Evolutionary conservation across 805 yeast genomes (phyloP).

Genomic region (Suhomyces sp.): DNA sequence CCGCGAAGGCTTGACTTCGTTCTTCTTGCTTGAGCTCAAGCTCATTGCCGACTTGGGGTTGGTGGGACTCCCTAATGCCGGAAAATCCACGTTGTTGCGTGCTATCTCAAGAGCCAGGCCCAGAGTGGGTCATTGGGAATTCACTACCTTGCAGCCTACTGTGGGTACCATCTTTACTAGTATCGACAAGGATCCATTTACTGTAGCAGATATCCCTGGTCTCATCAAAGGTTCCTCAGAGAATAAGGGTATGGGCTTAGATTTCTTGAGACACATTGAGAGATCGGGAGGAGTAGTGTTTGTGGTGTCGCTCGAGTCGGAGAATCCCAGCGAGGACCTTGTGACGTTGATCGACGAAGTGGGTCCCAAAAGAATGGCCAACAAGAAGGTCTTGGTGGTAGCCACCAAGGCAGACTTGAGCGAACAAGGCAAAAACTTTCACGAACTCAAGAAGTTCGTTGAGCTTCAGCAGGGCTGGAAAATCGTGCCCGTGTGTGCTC

Average conservation of each 20-base stretch:
- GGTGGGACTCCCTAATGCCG: slow-evolving; percentile 96
- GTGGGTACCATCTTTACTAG: slow-evolving; percentile 80
- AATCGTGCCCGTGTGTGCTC: slow-evolving; percentile 82
- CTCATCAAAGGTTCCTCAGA: slow-evolving; percentile 83
- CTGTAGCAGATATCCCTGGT: slow-evolving; percentile 98
- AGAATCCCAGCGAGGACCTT: slow-evolving; percentile 66
- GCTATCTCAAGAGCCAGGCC: slow-evolving; percentile 90
- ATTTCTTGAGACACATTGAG: slow-evolving; percentile 88
- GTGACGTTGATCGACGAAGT: slow-evolving; percentile 64
- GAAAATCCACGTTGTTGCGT: slow-evolving; percentile 83
- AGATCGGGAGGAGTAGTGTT: slow-evolving; percentile 87
- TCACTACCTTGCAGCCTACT: slow-evolving; percentile 89
- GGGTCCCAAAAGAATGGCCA: slow-evolving; percentile 57
- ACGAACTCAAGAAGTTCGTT: slow-evolving; percentile 44
- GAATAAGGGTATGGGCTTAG: slow-evolving; percentile 90
- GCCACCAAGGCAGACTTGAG: slow-evolving; percentile 93
- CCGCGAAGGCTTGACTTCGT: slow-evolving; percentile 60
- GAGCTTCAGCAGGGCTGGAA: slow-evolving; percentile 51
- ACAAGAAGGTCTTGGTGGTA: slow-evolving; percentile 67
- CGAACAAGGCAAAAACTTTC: slow-evolving; percentile 48
- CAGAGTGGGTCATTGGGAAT: slow-evolving; percentile 93
- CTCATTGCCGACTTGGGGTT: slow-evolving; percentile 89
- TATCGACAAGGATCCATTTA: slow-evolving; percentile 65
- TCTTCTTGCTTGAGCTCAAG: slow-evolving; percentile 79
- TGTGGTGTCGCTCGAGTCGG: slow-evolving; percentile 72